Percentiles rank a stretch among this genome's conserved stretches.
Evolutionary conservation across 805 yeast genomes (phyloP).

Genomic region (Saccharomycopsis sp.): DNA sequence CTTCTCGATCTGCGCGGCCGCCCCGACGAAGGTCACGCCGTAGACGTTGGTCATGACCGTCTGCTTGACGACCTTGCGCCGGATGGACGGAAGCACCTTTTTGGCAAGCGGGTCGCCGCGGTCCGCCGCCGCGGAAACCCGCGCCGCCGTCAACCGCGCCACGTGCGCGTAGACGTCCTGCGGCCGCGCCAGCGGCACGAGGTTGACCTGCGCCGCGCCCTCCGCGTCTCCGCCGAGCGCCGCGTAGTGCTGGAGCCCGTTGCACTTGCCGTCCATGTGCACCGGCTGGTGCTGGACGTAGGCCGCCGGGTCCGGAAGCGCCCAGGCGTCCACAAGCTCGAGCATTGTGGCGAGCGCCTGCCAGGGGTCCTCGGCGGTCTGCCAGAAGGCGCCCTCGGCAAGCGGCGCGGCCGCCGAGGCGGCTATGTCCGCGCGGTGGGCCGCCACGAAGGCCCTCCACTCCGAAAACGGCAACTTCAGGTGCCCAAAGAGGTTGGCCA

Average conservation of each 20-base stretch:
- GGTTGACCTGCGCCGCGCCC: slow-evolving; percentile 76
- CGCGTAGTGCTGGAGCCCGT: slow-evolving; percentile 81
- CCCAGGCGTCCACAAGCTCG: slow-evolving; percentile 56
- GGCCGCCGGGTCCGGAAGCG: slow-evolving; percentile 56
- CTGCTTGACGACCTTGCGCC: slow-evolving; percentile 88
- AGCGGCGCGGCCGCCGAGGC: slow-evolving; percentile 61
- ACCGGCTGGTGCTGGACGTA: slow-evolving; percentile 68
- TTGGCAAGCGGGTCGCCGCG: slow-evolving; percentile 46
- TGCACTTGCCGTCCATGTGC: slow-evolving; percentile 85
- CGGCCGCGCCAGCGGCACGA: slow-evolving; percentile 64
- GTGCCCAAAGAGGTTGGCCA: slow-evolving; percentile 66
- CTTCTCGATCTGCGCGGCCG: slow-evolving; percentile 78
- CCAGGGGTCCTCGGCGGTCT: slow-evolving; percentile 75
- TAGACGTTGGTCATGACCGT: slow-evolving; percentile 98
- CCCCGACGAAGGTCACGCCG: slow-evolving; percentile 94
- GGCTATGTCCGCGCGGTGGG: slow-evolving; percentile 45
- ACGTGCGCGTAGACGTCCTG: slow-evolving; percentile 73
- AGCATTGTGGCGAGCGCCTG: slow-evolving; percentile 66
- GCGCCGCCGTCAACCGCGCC: slow-evolving; percentile 52
- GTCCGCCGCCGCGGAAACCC: slow-evolving; percentile 45
- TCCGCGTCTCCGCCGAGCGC: slow-evolving; percentile 80
- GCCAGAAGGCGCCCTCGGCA: slow-evolving; percentile 58
- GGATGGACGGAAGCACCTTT: slow-evolving; percentile 50
- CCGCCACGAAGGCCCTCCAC: slow-evolving; percentile 53
- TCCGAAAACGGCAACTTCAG: slow-evolving; percentile 66